Conservation (phyloP, 2,329 filamentous ascomycete genomes). For the Corinectria fuckeliana region DNA sequence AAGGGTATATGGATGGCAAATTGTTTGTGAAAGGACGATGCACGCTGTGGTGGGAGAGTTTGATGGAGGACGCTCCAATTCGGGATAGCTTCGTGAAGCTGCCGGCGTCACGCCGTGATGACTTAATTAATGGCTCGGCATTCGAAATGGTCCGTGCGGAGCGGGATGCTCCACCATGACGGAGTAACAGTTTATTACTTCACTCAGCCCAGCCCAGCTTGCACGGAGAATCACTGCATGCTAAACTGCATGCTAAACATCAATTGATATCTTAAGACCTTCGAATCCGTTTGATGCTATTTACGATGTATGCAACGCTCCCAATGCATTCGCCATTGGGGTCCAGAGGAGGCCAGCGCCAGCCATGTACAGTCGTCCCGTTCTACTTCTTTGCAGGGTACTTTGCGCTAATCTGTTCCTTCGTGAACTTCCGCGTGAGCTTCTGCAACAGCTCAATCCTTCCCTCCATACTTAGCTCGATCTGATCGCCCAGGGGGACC, state of each 20-base stretch:
- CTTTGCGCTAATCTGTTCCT: conserved; percentile 34
- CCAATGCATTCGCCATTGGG: background rate
- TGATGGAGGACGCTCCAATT: conserved; percentile 34
- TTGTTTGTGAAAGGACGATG: conserved; percentile 9
- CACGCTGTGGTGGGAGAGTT: conserved; percentile 17
- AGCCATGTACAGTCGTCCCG: background rate
- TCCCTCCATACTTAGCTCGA: conserved; percentile 64
- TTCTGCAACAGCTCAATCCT: conserved; percentile 29
- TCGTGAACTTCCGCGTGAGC: conserved; percentile 33
- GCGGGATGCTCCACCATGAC: conserved; percentile 11
- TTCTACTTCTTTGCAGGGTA: conserved; percentile 21
- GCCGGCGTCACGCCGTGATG: conserved; percentile 33
- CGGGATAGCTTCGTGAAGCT: conserved; percentile 39
- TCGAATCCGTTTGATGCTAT: background rate
- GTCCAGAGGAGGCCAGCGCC: background rate
- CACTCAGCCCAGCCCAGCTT: background rate
- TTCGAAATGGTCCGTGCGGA: conserved; percentile 31
- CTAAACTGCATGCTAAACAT: too few relatives aligned
- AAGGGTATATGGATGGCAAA: conserved; percentile 7
- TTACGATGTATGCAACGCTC: background rate
- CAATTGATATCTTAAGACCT: background rate
- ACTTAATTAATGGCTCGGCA: conserved; percentile 35
- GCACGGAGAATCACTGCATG: too few relatives aligned
- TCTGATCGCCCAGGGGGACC: conserved; percentile 77
- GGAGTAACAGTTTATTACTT: conserved; percentile 1